Base-by-base conservation (phyloP, 169 alveolate genomes). In the Besnoitia besnoiti region DNA sequence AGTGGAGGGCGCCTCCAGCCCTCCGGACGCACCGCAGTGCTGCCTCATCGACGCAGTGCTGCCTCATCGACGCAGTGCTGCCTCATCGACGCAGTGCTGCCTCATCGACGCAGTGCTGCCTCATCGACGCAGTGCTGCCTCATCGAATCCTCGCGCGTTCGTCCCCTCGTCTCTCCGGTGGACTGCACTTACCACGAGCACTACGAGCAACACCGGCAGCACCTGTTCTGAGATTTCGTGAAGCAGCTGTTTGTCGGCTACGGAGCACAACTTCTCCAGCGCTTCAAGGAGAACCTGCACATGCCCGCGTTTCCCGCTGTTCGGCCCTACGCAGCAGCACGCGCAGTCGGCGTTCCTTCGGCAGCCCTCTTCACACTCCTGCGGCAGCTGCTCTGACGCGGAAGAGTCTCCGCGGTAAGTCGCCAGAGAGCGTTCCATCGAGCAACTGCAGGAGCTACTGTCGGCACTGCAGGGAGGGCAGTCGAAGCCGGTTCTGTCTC, bases 241-340 rank as follows among this genome's bases (percentile, higher is more conserved):
- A 73, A 73, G 82, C 46, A 73, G 46, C 14, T n/a, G 47, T 42
- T n/a, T 39, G n/a, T 73, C 82, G 7, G 82, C 82, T 1, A 73
- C 82, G 24, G 46, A 3, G 46, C 82, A 35, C 44, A 73, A 73
- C 46, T 73, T 73, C 82, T 73, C 82, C 46, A 73, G 46, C 3
- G 82, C n/a, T 42, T 73, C 82, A 7, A 73, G 82, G n/a, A 73
- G 82, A 27, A 37, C 82, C 46, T 73, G 82, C 40, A 73, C 46
- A 19, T 73, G 46, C 46, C 82, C 82, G 39, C 46, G 82, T 12
- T 73, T 24, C 16, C 27, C 2, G 82, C 67, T 55, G 67, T n/a
- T n/a, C 33, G 33, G 24, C 12, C 67, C 27, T 55, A 16, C 33
- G 67, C 67, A 55, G 12, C 24, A 1, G 24, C 24, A 21, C 67